Percentiles rank a stretch among this genome's conserved stretches.
Evolutionary conservation across 257 asterid species (phyloP).

Genomic region (Solanum sejunctum): DNA sequence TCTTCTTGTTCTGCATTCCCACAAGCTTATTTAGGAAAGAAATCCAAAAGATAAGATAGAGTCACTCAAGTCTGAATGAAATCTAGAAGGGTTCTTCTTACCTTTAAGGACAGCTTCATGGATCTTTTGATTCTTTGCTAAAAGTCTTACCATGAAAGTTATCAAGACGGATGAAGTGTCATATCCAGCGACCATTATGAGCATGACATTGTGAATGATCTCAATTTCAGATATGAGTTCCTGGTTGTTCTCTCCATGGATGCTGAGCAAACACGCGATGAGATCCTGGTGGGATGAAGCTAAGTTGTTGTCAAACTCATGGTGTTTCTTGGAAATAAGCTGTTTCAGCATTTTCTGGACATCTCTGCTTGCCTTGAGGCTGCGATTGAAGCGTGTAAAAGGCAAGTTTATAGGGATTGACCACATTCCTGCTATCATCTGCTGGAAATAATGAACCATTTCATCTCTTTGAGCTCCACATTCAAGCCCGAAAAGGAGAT

Average conservation of each 20-base stretch:
- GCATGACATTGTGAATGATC: slow-evolving; percentile 47
- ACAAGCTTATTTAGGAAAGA: neutral
- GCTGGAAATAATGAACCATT: slow-evolving; percentile 21
- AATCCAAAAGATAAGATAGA: neutral
- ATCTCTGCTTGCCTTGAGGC: slow-evolving; percentile 52
- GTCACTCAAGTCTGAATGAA: neutral
- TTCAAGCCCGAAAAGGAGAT: slow-evolving; percentile 51
- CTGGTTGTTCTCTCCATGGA: slow-evolving; percentile 20
- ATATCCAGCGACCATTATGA: slow-evolving; percentile 55
- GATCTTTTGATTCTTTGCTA: slow-evolving; percentile 32
- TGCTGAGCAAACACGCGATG: slow-evolving; percentile 53
- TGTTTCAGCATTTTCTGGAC: slow-evolving; percentile 33
- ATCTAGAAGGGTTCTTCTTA: neutral
- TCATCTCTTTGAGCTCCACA: slow-evolving; percentile 35
- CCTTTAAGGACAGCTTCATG: slow-evolving; percentile 51
- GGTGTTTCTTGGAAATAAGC: slow-evolving; percentile 34
- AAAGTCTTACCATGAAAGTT: slow-evolving; percentile 38
- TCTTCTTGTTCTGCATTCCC: slow-evolving; percentile 48
- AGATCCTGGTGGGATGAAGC: slow-evolving; percentile 50
- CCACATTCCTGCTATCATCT: slow-evolving; percentile 57
- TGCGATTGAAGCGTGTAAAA: slow-evolving; percentile 47
- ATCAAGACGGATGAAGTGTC: slow-evolving; percentile 59
- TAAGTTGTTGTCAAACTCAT: slow-evolving; percentile 22
- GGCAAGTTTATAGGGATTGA: slow-evolving; percentile 55
- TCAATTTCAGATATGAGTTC: slow-evolving; percentile 41